Conservation (phyloP, 257 asterid species). For the Solanum pinnatisectum region DNA sequence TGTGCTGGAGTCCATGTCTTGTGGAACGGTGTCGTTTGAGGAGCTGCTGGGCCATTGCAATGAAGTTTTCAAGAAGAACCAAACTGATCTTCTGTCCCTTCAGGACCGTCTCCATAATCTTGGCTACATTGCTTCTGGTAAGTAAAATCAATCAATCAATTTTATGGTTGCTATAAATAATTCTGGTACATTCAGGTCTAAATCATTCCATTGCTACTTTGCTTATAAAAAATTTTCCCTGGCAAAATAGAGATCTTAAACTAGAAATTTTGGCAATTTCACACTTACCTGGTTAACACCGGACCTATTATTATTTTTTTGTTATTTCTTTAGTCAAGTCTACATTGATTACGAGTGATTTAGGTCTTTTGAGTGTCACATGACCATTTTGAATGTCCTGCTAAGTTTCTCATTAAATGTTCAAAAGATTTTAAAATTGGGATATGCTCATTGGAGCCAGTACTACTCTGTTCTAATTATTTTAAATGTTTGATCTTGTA, state of each 20-base stretch:
- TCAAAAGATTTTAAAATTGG: neutral
- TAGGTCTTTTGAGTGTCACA: neutral
- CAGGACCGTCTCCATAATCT: conserved; percentile 34
- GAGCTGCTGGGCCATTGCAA: conserved; percentile 91
- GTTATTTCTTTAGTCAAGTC: neutral
- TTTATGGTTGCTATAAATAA: neutral
- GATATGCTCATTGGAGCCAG: neutral
- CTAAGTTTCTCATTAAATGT: neutral
- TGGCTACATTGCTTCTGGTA: conserved; percentile 3
- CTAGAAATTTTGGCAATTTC: neutral
- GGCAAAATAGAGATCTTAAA: neutral
- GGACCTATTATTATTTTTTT: neutral
- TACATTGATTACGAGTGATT: neutral
- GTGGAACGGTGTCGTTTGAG: conserved; percentile 85
- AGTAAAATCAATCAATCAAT: neutral
- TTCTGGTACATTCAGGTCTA: neutral
- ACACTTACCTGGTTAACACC: neutral
- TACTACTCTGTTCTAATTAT: neutral
- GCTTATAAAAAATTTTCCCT: neutral
- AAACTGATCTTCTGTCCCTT: conserved; percentile 39
- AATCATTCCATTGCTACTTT: neutral
- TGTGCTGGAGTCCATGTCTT: conserved; percentile 81
- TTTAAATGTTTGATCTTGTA: neutral
- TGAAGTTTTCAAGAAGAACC: conserved; percentile 67
- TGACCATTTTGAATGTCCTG: neutral